Evolutionary conservation across 2,329 filamentous ascomycete genomes (phyloP), one percentile per base, ranked within the genome.

Genomic region (Ophiostoma perfectum): DNA sequence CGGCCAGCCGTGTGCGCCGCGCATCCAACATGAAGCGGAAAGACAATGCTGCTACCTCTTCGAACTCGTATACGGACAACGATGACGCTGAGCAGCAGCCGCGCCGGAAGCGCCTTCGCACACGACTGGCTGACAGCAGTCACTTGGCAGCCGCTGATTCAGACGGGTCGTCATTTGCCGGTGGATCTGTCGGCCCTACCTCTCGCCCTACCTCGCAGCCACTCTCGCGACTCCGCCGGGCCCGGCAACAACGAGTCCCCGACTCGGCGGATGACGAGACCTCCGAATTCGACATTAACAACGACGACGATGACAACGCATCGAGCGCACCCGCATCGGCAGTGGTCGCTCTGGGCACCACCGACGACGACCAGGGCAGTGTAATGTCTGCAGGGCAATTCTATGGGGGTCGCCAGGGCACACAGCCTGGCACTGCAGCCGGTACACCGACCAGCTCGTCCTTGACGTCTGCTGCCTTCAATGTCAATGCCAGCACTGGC

Each of bases 51-150:
- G 12, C 49, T 47, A 49, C 67, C 14, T 65, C 45, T 16, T 14
- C 45, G 4, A 16, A 47, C 45, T 47, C 45, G 12, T 47, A 47
- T 7, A 52, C 47, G 47, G 47, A 67, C n/a, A 66, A 44, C 3
- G 69, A 67, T 38, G 45, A 55, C 14, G 65, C 52, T 39, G 66
- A 44, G 9, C 65, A 66, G 14, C 65, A 49, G 49, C 64, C 65
- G 16, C 66, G 64, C 12, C 65, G 62, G 6, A 70, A 70, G 44
- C 69, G 69, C 4, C 60, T 66, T 4, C 69, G 69, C 42, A 63
- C 38, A 4, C 12, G 38, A 3, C 58, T 62, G 1, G 38, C 12
- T 14, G 9, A 38, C 27, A 18, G 16, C n/a, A 11, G 12, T 39
- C 11, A 4, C 55, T 38, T 36, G n/a, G 16, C 38, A 14, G 55